A percentile compares a stretch with the other conserved stretches of the same genome.
Conservation (phyloP, 495 filamentous ascomycete species). For the Lindgomyces ingoldianus region DNA sequence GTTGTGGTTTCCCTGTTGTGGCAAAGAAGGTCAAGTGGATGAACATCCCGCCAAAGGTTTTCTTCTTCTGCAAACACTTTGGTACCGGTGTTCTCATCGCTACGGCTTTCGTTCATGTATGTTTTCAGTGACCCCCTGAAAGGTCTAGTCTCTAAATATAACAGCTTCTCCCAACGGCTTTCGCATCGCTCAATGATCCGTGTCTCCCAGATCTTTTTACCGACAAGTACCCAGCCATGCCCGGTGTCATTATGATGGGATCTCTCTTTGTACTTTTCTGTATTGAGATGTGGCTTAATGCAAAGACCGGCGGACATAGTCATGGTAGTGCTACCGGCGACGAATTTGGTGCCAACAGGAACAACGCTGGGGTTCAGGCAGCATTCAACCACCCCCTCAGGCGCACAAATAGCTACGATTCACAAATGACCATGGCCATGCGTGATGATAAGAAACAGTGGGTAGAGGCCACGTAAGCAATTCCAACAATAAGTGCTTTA, state of each 20-base stretch:
- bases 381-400: conserved; percentile 26
- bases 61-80: conserved; percentile 54
- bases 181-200: conserved; percentile 57
- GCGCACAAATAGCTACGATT: conserved; percentile 30
- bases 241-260: conserved; percentile 61
- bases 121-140: conserved; percentile 7
- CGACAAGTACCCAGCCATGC: conserved; percentile 58
- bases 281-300: conserved; percentile 54
- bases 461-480: conserved; percentile 21
- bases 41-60: conserved; percentile 54
- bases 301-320: conserved; percentile 49
- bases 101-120: conserved; percentile 40
- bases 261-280: conserved; percentile 59
- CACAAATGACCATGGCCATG: conserved; percentile 27
- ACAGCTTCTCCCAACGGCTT: conserved; percentile 59
- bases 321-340: conserved; percentile 53
- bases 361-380: conserved; percentile 7
- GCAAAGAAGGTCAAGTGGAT: conserved; percentile 58
- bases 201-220: conserved; percentile 61
- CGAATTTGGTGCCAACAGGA: conserved; percentile 12
- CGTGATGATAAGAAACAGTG: conserved; percentile 26
- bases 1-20: conserved; percentile 53
- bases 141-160: neutral
- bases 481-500: too few species aligned
- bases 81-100: conserved; percentile 41